A percentile compares a stretch with the other conserved stretches of the same genome.
phyloP scores from a whole-genome alignment of 1,139 yeast species.

The Taphrina communis region DNA sequence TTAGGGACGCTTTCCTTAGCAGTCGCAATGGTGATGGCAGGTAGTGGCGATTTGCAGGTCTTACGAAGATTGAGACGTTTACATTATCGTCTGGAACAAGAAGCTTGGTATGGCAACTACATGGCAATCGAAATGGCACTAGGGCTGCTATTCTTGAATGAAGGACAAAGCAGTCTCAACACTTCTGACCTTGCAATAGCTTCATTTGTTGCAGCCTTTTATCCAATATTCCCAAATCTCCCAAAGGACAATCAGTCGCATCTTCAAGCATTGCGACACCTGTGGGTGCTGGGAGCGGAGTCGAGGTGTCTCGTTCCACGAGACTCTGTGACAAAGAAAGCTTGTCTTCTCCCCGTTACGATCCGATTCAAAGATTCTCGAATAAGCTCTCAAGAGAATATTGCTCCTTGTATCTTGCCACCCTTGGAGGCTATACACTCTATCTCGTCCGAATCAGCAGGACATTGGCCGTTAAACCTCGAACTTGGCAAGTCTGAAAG shows the following conservation, averaged over 20 bases:
- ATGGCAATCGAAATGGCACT: constrained; percentile 82
- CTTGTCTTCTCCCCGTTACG: constrained; percentile 33
- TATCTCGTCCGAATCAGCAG: neutral
- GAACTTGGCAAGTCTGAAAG: neutral
- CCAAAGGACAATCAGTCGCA: constrained; percentile 60
- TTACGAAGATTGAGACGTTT: constrained; percentile 73
- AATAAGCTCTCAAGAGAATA: constrained; percentile 5
- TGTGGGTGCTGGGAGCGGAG: constrained; percentile 88
- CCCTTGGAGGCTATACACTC: constrained; percentile 41
- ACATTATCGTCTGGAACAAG: constrained; percentile 63
- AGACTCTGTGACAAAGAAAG: constrained; percentile 58
- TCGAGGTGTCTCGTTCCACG: constrained; percentile 78
- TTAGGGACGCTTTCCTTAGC: constrained; percentile 69
- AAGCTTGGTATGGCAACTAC: constrained; percentile 65
- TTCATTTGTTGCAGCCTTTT: constrained; percentile 70
- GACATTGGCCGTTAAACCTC: constrained; percentile 16
- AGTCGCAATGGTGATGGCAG: constrained; percentile 80
- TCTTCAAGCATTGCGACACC: constrained; percentile 83
- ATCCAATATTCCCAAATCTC: constrained; percentile 69
- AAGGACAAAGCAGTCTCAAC: constrained; percentile 86
- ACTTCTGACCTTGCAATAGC: constrained; percentile 72
- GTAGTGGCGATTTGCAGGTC: constrained; percentile 83
- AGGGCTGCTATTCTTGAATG: constrained; percentile 87
- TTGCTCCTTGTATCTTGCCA: constrained; percentile 48
- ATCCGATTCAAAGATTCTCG: constrained; percentile 15